Percentiles rank a stretch among this genome's conserved stretches.
Conservation (phyloP, 495 filamentous ascomycete genomes). For the Lophiostoma macrostomum region DNA sequence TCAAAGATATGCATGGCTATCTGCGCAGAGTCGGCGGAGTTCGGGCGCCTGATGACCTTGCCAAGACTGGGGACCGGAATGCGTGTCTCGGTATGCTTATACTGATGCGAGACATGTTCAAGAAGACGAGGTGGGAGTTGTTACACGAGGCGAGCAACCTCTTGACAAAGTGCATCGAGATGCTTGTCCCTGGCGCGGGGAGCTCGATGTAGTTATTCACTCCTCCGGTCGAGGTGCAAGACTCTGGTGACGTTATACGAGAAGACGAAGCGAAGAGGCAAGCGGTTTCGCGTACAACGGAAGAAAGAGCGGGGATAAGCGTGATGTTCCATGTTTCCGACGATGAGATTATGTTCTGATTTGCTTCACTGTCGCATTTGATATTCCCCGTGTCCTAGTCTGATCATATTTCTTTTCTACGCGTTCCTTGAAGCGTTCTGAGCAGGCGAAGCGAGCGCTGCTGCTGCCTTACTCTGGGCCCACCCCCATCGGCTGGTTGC, state of each 20-base stretch:
- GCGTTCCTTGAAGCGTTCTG: too few relatives aligned
- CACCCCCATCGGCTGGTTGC: too few relatives aligned
- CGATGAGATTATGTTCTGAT: too few relatives aligned
- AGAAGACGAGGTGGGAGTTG: constrained; percentile 84
- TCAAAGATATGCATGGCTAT: constrained; percentile 75
- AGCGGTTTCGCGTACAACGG: too few relatives aligned
- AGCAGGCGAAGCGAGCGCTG: too few relatives aligned
- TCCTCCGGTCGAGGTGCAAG: not conserved
- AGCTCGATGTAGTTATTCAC: not conserved
- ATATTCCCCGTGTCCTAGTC: too few relatives aligned
- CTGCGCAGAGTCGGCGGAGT: constrained; percentile 71
- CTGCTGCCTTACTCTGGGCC: too few relatives aligned
- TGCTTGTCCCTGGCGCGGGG: constrained; percentile 42
- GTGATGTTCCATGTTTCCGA: too few relatives aligned
- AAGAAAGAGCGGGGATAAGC: too few relatives aligned
- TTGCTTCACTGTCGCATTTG: too few relatives aligned
- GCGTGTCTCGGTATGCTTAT: constrained; percentile 77
- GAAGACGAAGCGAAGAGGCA: too few relatives aligned
- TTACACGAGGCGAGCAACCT: constrained; percentile 80
- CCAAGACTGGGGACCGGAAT: constrained; percentile 72
- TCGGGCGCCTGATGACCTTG: constrained; percentile 76
- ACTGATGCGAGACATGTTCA: constrained; percentile 77
- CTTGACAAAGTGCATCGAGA: constrained; percentile 73
- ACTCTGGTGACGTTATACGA: not conserved
- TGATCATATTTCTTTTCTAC: too few relatives aligned